Percentiles rank a stretch among this genome's conserved stretches.
phyloP scores from a whole-genome alignment of 352 stramenopile genomes.

The Blastocystis sp. region DNA sequence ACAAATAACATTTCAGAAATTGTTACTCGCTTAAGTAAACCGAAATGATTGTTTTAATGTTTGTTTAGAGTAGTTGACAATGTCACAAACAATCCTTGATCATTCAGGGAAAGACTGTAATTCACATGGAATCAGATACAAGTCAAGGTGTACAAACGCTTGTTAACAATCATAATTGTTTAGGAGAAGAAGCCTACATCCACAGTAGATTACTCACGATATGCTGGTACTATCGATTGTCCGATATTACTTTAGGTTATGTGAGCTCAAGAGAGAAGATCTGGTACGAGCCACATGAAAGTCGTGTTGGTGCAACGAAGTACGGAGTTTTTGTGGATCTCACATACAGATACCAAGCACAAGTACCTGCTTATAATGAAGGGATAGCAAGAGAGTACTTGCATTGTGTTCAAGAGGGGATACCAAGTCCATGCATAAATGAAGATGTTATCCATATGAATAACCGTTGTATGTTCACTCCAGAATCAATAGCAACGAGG shows the following conservation, averaged over 20 bases:
- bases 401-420: neutral
- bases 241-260: neutral
- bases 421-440: neutral
- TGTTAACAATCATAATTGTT: neutral
- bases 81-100: neutral
- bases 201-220: neutral
- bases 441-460: neutral
- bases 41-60: constrained; percentile 22
- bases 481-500: neutral
- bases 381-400: neutral
- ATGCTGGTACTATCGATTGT: neutral
- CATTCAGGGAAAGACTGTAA: neutral
- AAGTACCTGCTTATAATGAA: neutral
- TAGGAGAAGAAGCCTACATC: neutral
- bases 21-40: constrained; percentile 14
- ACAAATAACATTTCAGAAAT: constrained; percentile 46
- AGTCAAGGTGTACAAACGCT: neutral
- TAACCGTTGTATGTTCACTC: neutral
- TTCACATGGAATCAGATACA: neutral
- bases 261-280: constrained; percentile 28
- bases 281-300: constrained; percentile 3
- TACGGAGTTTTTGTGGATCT: neutral
- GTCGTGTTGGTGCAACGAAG: neutral
- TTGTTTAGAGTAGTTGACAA: constrained; percentile 1
- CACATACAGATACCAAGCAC: constrained; percentile 5